These are phyloP conservation scores for Fusarium neocosmosporiellum DNA, from an alignment of 2,329 filamentous ascomycete genomes.

Conservation along the genomic window DNA sequence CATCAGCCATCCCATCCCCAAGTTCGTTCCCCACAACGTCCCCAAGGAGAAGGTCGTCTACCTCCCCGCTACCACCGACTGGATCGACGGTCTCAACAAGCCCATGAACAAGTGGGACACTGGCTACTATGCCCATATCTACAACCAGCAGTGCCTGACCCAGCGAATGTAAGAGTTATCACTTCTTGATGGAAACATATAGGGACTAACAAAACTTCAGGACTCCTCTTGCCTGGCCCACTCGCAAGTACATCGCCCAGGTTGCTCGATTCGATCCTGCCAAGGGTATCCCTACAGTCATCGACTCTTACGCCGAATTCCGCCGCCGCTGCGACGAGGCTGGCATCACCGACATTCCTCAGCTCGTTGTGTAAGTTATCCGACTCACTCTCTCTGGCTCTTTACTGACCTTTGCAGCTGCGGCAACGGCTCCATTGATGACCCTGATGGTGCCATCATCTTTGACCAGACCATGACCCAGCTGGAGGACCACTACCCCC, in stretches of 20 bases:
- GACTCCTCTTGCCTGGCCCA: conserved; percentile 67
- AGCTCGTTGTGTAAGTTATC: conserved; percentile 72
- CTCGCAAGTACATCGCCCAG: conserved; percentile 79
- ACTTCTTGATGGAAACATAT: neutral
- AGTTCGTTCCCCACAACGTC: conserved; percentile 78
- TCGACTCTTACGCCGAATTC: conserved; percentile 81
- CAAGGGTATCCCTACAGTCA: conserved; percentile 83
- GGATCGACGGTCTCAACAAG: conserved; percentile 87
- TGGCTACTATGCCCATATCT: conserved; percentile 78
- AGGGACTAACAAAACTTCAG: conserved; percentile 20
- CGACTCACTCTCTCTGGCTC: no score
- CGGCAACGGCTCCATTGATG: conserved; percentile 83
- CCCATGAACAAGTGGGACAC: conserved; percentile 75
- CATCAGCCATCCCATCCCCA: conserved; percentile 82
- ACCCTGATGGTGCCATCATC: conserved; percentile 79
- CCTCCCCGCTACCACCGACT: conserved; percentile 84
- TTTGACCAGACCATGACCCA: conserved; percentile 78
- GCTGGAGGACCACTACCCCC: conserved; percentile 70
- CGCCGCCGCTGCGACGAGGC: conserved; percentile 68
- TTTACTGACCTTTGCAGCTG: conserved; percentile 53
- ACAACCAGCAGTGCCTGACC: conserved; percentile 70
- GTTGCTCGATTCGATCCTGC: conserved; percentile 86
- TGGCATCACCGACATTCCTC: conserved; percentile 66
- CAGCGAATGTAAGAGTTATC: conserved; percentile 62
- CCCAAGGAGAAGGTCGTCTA: conserved; percentile 75